Evolutionary conservation across 106 monocot species (phyloP), one percentile per base, ranked within the genome.

Genomic region (Phalaenopsis equestris): DNA sequence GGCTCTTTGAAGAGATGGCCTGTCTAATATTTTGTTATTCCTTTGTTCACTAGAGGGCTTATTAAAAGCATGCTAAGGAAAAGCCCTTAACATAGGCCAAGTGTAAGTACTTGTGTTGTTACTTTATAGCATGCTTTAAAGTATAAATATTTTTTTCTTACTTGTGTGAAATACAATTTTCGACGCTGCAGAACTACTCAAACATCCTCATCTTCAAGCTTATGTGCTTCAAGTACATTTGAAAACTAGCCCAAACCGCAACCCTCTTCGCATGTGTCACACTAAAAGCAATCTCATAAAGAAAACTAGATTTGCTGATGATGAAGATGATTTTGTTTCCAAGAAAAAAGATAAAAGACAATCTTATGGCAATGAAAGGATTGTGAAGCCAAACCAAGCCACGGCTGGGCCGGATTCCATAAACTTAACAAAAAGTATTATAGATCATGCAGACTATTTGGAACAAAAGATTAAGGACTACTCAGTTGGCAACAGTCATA

Each of bases 41-140:
- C 49, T 47, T 38, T 74, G 39, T 85, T 75, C 87, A 98, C 94
- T 80, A 64, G 98, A 70, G 98, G 98, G 72, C 92, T 98, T 18
- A 82, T 98, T 70, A 92, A 88, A 86, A 98, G 92, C 87, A 98
- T 98, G 98, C 86, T 98, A 79, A 85, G 98, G 16, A 98, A 89
- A 87, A 98, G 86, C 81, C 98, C 98, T 57, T 92, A 98, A 30
- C 30, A 30, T 30, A 30, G 30, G 30, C 30, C 30, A 30, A 30
- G 30, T 30, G 30, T 30, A 30, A 83, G 30, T 47, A 82, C 49
- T 37, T 15, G 47, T 17, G 58, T 45, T 41, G 17, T 24, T 75
- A 46, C 30, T 55, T 55, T 55, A 55, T 55, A 16, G 11, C 8
- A 55, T 55, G 9, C 55, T 55, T 55, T n/a, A 64, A 64, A 64